These are phyloP conservation scores for Amoebophrya sp. DNA, from an alignment of 169 alveolate genomes.

Conservation along the genomic window DNA sequence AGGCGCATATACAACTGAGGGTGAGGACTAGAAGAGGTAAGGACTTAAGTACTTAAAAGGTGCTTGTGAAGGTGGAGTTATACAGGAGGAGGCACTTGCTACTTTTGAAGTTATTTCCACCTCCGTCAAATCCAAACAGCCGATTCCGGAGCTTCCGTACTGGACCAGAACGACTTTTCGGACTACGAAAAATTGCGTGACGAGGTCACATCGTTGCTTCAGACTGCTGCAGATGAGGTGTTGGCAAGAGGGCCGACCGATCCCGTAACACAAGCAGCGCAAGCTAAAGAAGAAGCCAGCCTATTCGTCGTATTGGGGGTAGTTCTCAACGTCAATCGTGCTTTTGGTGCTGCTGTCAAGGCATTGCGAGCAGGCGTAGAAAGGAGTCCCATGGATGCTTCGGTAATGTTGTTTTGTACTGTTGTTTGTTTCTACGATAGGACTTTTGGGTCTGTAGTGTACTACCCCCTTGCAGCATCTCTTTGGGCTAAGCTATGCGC, in stretches of 20 bases:
- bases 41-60: slow-evolving; percentile 23
- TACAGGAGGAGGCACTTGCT: slow-evolving; percentile 37
- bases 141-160: too few relatives aligned
- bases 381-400: not conserved
- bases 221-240: slow-evolving; percentile 47
- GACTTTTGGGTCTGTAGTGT: not conserved
- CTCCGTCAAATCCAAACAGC: too few relatives aligned
- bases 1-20: not conserved
- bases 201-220: slow-evolving; percentile 52
- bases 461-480: not conserved
- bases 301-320: slow-evolving; percentile 70
- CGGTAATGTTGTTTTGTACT: slow-evolving; percentile 10
- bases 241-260: slow-evolving; percentile 44
- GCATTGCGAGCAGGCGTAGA: slow-evolving; percentile 39
- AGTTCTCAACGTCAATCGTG: slow-evolving; percentile 65
- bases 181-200: slow-evolving; percentile 47
- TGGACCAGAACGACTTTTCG: not conserved
- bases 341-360: slow-evolving; percentile 63
- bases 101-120: too few relatives aligned
- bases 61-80: slow-evolving; percentile 34
- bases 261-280: not conserved
- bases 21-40: not conserved
- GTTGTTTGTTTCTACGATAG: not conserved
- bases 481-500: not conserved
- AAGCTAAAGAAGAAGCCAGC: slow-evolving; percentile 48